Percentiles rank a stretch among this genome's conserved stretches.
phyloP scores from a whole-genome alignment of 768 basidiomycete genomes.

The Tylopilus balloui region DNA sequence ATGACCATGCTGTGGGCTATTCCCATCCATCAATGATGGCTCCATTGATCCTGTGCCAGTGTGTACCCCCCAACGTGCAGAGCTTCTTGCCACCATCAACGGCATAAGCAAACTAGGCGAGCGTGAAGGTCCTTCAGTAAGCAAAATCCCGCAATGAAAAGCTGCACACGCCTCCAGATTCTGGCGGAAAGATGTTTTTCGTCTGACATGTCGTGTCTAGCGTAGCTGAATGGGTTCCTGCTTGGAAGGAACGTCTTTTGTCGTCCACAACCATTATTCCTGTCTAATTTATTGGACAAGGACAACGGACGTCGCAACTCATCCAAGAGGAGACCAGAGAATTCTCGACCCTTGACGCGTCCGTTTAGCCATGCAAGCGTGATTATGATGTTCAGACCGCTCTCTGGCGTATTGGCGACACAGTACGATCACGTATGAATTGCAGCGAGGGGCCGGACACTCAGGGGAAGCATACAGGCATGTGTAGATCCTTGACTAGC shows the following conservation, averaged over 20 bases:
- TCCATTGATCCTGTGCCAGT: constrained; percentile 11
- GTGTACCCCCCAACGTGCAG: constrained; percentile 15
- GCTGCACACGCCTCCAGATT: neutral
- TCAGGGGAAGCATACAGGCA: neutral
- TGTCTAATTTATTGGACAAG: neutral
- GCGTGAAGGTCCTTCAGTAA: neutral
- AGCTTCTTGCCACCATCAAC: constrained; percentile 1
- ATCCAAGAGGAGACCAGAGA: neutral
- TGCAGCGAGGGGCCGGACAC: neutral
- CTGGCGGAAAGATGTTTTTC: neutral
- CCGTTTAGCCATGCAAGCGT: neutral
- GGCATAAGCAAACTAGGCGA: neutral
- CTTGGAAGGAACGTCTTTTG: neutral
- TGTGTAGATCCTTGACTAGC: neutral
- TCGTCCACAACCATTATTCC: too few relatives aligned
- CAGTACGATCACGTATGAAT: neutral
- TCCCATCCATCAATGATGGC: constrained; percentile 20
- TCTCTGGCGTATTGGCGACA: constrained; percentile 2
- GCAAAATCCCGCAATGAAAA: neutral
- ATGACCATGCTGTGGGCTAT: constrained; percentile 14
- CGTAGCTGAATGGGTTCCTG: neutral
- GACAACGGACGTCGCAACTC: neutral
- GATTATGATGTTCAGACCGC: neutral
- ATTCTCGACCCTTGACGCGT: constrained; percentile 2
- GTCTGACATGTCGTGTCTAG: constrained; percentile 2